Percentiles rank a stretch among this genome's conserved stretches.
Evolutionary conservation across 106 monocot species (phyloP).

Genomic region (Xerophyta viscosa): DNA sequence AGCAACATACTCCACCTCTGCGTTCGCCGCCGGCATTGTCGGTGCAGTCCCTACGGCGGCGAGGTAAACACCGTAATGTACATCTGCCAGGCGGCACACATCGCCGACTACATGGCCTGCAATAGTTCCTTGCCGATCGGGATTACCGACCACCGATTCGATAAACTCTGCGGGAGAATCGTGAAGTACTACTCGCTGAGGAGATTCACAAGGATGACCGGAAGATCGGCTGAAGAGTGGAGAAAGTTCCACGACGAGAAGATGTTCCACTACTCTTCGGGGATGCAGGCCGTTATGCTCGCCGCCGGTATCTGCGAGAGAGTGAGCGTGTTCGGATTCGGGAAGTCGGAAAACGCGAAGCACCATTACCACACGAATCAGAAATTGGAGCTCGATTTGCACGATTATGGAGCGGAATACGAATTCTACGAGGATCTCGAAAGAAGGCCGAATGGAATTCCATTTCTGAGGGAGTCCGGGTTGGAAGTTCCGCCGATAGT

Average conservation of each 20-base stretch:
- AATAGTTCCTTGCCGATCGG: slow-evolving; percentile 23
- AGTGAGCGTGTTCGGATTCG: slow-evolving; percentile 52
- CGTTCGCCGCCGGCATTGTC: slow-evolving; percentile 16
- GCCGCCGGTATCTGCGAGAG: slow-evolving; percentile 39
- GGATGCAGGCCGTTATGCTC: slow-evolving; percentile 54
- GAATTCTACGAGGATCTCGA: slow-evolving; percentile 38
- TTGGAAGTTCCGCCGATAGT: slow-evolving; percentile 30
- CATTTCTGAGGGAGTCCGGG: slow-evolving; percentile 26
- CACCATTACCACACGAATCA: slow-evolving; percentile 73
- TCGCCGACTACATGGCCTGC: slow-evolving; percentile 34
- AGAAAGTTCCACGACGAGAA: slow-evolving; percentile 16
- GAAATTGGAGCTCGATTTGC: slow-evolving; percentile 57
- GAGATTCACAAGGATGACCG: slow-evolving; percentile 30
- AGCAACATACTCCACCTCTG: slow-evolving; percentile 45
- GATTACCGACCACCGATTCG: slow-evolving; percentile 41
- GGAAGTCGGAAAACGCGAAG: slow-evolving; percentile 33
- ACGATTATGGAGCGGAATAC: slow-evolving; percentile 66
- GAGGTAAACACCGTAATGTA: slow-evolving; percentile 36
- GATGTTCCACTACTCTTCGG: slow-evolving; percentile 67
- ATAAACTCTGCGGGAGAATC: slow-evolving; percentile 32
- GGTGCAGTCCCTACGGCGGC: slow-evolving; percentile 40
- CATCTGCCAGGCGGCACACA: slow-evolving; percentile 47
- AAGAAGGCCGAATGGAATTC: slow-evolving; percentile 25
- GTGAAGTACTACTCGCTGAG: slow-evolving; percentile 49
- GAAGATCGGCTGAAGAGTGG: slow-evolving; percentile 26